Base-by-base conservation (phyloP, 106 monocot species). In the Narthecium ossifragum region DNA sequence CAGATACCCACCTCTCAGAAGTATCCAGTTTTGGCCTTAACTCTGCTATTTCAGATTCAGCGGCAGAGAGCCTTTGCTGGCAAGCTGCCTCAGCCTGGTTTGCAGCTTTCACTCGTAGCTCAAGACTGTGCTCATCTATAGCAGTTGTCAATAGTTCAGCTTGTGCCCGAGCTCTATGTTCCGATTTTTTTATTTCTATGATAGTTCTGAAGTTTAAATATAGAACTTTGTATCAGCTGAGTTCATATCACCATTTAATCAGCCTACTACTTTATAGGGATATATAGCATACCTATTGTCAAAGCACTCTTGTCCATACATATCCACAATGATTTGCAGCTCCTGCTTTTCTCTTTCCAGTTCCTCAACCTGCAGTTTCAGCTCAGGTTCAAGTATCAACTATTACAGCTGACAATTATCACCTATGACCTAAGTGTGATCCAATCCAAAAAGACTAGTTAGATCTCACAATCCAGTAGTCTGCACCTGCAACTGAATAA, bases 21-120 rank as follows among this genome's bases (percentile, higher is more conserved):
- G 71, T 64, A 81, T 98, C 96, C 70, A 98, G 55, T 57, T 87
- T 83, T 21, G 48, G 45, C 71, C 63, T 67, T 54, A 90, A 53
- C 28, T 90, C 87, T 53, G 70, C 45, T 60, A 98, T 81, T 79
- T 84, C 90, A 51, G 71, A 64, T 74, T 98, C 84, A 68, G 96
- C 90, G 46, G 71, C 40, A 36, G 66, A 78, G 33, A 90, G 84
- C 50, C 96, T 80, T 68, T 84, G 70, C 46, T 81, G 83, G 59
- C 96, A 98, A 38, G 96, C 90, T 46, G 72, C 53, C 75, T 90
- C 87, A 59, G 98, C 98, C 65, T 98, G 91, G 62, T 91, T 91
- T 67, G 98, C 98, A 63, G 98, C 91, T 83, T 76, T 98, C 18
- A 98, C 87, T 32, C 98, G 74, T 60, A 91, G 70, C 26, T 91